phyloP scores from a whole-genome alignment of 768 basidiomycete genomes.

The Dentipellis sp. region DNA sequence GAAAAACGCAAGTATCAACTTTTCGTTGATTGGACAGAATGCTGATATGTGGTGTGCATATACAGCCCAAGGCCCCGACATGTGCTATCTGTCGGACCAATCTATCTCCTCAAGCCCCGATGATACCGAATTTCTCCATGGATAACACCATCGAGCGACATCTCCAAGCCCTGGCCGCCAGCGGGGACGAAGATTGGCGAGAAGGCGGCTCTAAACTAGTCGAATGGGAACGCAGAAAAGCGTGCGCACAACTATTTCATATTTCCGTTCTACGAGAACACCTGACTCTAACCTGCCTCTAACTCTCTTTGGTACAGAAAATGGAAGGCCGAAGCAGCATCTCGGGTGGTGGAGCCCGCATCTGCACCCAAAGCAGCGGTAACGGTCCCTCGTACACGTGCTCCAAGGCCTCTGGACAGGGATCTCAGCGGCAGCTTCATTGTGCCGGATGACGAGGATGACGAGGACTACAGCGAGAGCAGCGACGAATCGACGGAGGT shows the following conservation, averaged over 20 bases:
- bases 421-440: not conserved
- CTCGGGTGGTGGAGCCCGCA: not conserved
- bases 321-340: conserved; percentile 8
- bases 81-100: conserved; percentile 55
- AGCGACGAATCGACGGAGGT: not conserved
- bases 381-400: not conserved
- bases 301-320: conserved; percentile 1
- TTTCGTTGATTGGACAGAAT: not conserved
- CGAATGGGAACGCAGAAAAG: conserved; percentile 47
- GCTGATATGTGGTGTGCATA: not conserved
- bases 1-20: conserved; percentile 34
- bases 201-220: conserved; percentile 32
- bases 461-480: not conserved
- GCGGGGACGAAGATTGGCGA: conserved; percentile 44
- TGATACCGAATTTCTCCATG: conserved; percentile 57
- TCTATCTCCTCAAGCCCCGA: conserved; percentile 30
- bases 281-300: not conserved
- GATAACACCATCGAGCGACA: conserved; percentile 56
- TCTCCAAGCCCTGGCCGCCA: conserved; percentile 35
- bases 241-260: conserved; percentile 29
- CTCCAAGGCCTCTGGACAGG: not conserved
- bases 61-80: conserved; percentile 30
- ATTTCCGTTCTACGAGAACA: conserved; percentile 1
- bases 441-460: not conserved
- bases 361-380: not conserved